Evolutionary conservation across 169 alveolate genomes (phyloP).

Genomic region (Toxoplasma gondii): DNA sequence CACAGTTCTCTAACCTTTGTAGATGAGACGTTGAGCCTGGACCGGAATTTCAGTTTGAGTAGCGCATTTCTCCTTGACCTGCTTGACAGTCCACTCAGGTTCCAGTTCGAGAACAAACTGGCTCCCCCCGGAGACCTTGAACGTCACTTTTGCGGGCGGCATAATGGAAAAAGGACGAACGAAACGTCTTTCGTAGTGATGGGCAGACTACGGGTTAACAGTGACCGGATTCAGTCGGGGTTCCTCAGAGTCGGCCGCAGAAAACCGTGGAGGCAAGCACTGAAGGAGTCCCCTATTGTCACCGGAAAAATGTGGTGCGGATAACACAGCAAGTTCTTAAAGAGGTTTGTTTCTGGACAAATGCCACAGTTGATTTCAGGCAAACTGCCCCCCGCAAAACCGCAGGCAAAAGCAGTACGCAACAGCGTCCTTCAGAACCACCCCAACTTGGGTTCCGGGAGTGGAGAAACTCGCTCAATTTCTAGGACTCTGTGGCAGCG

Average conservation of each 20-base stretch:
- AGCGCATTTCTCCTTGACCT: constrained; percentile 79
- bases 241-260: too few species aligned
- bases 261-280: too few species aligned
- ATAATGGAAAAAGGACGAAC: not conserved
- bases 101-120: constrained; percentile 77
- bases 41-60: constrained; percentile 80
- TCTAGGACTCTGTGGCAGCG: not conserved
- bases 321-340: too few species aligned
- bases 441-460: not conserved
- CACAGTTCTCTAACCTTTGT: constrained; percentile 75
- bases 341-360: too few species aligned
- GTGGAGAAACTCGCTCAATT: not conserved
- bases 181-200: too few species aligned
- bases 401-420: not conserved
- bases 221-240: too few species aligned
- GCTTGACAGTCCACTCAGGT: constrained; percentile 75
- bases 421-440: not conserved
- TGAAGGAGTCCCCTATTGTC: too few species aligned
- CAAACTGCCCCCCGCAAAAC: not conserved
- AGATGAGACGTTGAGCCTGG: constrained; percentile 83
- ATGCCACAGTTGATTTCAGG: not conserved
- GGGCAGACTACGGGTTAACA: too few species aligned
- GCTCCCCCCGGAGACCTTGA: constrained; percentile 85
- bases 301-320: too few species aligned
- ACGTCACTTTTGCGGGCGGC: constrained; percentile 70